Evolutionary conservation across 1,284 basidiomycete species (phyloP).

Genomic region (Cronartium quercuum): DNA sequence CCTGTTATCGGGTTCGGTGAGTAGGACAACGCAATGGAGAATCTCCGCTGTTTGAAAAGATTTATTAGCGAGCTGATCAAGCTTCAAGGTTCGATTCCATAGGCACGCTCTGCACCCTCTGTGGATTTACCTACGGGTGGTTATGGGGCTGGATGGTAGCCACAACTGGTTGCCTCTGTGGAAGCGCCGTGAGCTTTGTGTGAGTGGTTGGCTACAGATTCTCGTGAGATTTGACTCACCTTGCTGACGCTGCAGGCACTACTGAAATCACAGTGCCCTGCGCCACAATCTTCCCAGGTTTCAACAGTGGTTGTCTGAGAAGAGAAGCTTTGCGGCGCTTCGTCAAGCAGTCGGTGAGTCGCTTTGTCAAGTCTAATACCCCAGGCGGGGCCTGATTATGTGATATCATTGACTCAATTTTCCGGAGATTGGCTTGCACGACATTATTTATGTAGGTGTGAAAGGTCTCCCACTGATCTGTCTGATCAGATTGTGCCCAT

Average conservation of each 20-base stretch:
- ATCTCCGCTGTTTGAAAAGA: too few species aligned
- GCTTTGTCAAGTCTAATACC: too few species aligned
- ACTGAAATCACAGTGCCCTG: background rate
- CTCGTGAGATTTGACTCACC: background rate
- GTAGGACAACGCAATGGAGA: too few species aligned
- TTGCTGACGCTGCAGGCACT: background rate
- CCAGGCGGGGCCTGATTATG: too few species aligned
- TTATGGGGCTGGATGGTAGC: slow-evolving; percentile 36
- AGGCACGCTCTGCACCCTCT: slow-evolving; percentile 31
- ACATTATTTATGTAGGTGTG: slow-evolving; percentile 4
- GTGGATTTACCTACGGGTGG: slow-evolving; percentile 38
- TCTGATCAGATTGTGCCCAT: slow-evolving; percentile 34
- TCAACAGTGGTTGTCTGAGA: slow-evolving; percentile 27
- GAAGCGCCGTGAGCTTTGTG: slow-evolving; percentile 30
- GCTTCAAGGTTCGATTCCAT: background rate
- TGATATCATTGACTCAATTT: background rate
- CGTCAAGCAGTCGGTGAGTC: slow-evolving; percentile 28
- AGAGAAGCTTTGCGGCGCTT: slow-evolving; percentile 25
- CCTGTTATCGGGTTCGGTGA: slow-evolving; percentile 35
- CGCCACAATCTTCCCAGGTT: slow-evolving; percentile 21
- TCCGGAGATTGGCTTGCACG: background rate
- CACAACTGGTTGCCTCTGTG: slow-evolving; percentile 16
- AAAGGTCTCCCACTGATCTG: slow-evolving; percentile 37
- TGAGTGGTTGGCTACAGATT: background rate
- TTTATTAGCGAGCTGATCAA: background rate